Base-by-base conservation (phyloP, 169 alveolate species). In the Babesia bovis region DNA sequence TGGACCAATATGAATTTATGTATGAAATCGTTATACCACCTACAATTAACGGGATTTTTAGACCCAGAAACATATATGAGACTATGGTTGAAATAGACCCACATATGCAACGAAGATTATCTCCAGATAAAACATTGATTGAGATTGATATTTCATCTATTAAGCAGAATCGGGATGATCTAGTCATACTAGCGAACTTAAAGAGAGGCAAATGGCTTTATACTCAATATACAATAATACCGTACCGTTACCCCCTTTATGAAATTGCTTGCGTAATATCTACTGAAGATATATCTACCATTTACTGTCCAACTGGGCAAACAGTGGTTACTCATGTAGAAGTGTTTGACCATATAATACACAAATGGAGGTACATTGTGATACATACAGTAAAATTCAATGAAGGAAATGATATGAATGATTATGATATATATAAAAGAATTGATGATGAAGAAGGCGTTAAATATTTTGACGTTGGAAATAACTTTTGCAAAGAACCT, bases 291-390 rank as follows among this genome's bases (percentile, higher is more conserved):
- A 19, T 17, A 6, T 5, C 19, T n/a, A 47, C 19, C 12, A 17
- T 17, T 25, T 25, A 47, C 12, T n/a, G 12, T 12, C 45, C 45
- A 9, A 25, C 12, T 17, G 17, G 17, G 12, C 7, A 47, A 6
- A 12, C n/a, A 25, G n/a, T 47, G 7, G 55, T 52, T 19, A 52
- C 60, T 9, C 60, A 52, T 28, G 60, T 52, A 4, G 60, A 52
- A 17, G 60, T 52, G n/a, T 52, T 52, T 21, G 28, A 52, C 42
- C 60, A 52, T 26, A 26, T 52, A 7, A 5, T 5, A 10, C 5
- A 52, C 10, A 40, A 21, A 5, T 52, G 60, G 60, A 35, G 28
- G 21, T 52, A 52, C 60, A 40, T 52, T 21, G 60, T 52, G 5
- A 40, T 52, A 9, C 5, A 52, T 19, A 52, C 55, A 17, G 5